Evolutionary conservation across 176 grass and related monocot species (phyloP), one percentile per base, ranked within the genome.

Genomic region (Areca catechu): DNA sequence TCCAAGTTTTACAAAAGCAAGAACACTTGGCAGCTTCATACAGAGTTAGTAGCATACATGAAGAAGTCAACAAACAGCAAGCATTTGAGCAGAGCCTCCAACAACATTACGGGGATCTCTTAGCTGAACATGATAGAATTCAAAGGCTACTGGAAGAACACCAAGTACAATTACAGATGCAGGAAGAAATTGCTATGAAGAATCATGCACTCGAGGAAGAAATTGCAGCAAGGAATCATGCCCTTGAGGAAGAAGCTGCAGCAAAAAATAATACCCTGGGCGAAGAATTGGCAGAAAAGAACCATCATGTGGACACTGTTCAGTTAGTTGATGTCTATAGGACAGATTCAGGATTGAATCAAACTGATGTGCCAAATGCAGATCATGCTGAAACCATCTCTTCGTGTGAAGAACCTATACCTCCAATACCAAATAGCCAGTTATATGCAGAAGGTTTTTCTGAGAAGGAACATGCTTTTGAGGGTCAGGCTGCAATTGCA

Each of bases 61-160:
- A 91, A 58, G 83, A 88, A 75, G 80, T 97, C 58, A 80, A 83
- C 65, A 87, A 84, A 55, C 86, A 91, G 75, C 91, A 91, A 82
- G 49, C 62, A 16, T 57, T 88, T 71, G 93, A 98, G 55, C 53
- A 58, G 16, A 79, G 24, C 65, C 75, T 92, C 22, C 93, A 98
- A 34, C 76, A 61, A 50, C 66, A 66, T 23, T 92, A 83, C 18
- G 93, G 87, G 20, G 80, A 85, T 67, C 66, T 82, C 23, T 10
- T 92, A 49, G 77, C 72, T 63, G 47, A 61, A 57, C 67, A 67
- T 61, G 80, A 83, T 70, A 70, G 66, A 56, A 71, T 85, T 16
- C 70, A 85, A 55, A 76, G 73, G 62, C 69, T 88, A 19, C 29
- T 85, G n/a, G 72, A 78, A 79, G 81, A 85, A 53, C 80, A 78